These are phyloP conservation scores for Trypanosoma lewisi DNA, from an alignment of 208 protist species.

Conservation along the genomic window DNA sequence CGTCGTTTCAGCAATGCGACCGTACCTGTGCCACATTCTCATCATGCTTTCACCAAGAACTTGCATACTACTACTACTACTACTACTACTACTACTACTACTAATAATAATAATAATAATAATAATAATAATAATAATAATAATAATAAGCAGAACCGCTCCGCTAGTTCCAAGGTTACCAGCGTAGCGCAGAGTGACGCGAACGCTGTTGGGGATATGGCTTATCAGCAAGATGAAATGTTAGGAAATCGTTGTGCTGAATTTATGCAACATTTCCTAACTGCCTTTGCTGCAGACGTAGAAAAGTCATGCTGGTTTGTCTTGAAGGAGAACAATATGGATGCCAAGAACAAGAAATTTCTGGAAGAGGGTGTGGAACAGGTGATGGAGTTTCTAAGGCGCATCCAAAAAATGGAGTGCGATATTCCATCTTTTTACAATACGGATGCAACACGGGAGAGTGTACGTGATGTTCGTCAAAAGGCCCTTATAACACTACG, in stretches of 20 bases:
- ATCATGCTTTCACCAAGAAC: not conserved
- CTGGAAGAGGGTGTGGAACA: conserved; percentile 44
- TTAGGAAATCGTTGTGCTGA: conserved; percentile 33
- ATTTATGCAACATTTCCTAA: conserved; percentile 46
- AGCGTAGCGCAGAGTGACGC: not conserved
- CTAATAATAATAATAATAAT: not conserved
- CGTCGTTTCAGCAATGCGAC: not conserved
- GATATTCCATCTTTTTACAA: conserved; percentile 47
- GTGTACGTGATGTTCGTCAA: conserved; percentile 38
- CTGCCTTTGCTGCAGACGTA: conserved; percentile 38
- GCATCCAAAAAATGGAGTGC: conserved; percentile 34
- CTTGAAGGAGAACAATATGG: conserved; percentile 47
- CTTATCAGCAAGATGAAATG: conserved; percentile 28
- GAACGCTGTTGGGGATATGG: not conserved
- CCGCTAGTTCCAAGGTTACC: not conserved
- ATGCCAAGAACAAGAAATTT: conserved; percentile 38
- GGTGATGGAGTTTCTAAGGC: conserved; percentile 44
- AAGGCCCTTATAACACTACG: conserved; percentile 48
- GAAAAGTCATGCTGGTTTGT: conserved; percentile 37
- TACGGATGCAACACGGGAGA: conserved; percentile 32
- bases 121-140: not conserved
- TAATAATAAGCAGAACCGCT: not conserved
- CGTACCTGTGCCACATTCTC: not conserved
- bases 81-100: not conserved
- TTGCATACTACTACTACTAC: not conserved